These are phyloP conservation scores for Hemileccinum hortonii DNA, from an alignment of 1,284 basidiomycete genomes.

Conservation along the genomic window DNA sequence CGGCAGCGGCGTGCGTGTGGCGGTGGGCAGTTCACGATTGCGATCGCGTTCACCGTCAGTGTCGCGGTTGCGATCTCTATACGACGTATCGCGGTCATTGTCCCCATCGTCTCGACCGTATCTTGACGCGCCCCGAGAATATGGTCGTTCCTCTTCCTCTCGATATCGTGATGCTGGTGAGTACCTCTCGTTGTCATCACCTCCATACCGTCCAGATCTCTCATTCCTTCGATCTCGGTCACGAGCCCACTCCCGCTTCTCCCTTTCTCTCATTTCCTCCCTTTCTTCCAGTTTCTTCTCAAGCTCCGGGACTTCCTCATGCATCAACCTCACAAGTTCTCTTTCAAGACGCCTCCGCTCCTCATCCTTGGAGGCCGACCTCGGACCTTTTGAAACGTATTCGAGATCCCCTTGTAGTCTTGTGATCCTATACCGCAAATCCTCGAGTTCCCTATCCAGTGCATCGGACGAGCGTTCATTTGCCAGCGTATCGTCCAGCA, in stretches of 20 bases:
- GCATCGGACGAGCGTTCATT: conserved; percentile 74
- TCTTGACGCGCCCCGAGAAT: conserved; percentile 40
- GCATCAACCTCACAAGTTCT: conserved; percentile 84
- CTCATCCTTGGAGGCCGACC: conserved; percentile 76
- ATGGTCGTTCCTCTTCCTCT: conserved; percentile 40
- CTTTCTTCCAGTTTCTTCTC: conserved; percentile 83
- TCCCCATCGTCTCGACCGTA: conserved; percentile 36
- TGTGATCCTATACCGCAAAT: conserved; percentile 83
- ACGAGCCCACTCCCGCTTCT: conserved; percentile 75
- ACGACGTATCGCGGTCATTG: conserved; percentile 35
- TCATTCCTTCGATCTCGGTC: conserved; percentile 89
- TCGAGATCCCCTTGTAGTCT: conserved; percentile 94
- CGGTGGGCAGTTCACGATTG: conserved; percentile 33
- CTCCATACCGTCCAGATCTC: conserved; percentile 67
- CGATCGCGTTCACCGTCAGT: conserved; percentile 25
- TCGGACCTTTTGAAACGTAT: conserved; percentile 80
- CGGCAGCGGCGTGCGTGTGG: conserved; percentile 51
- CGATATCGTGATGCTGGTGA: conserved; percentile 40
- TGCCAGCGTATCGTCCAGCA: conserved; percentile 75
- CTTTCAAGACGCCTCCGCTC: conserved; percentile 87
- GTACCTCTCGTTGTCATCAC: conserved; percentile 44
- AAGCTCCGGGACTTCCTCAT: conserved; percentile 89
- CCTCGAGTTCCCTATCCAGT: conserved; percentile 87
- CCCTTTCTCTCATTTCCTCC: conserved; percentile 73
- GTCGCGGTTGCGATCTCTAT: conserved; percentile 15